Evolutionary conservation across 768 basidiomycete genomes (phyloP).

Genomic region (Agaricus bisporus): DNA sequence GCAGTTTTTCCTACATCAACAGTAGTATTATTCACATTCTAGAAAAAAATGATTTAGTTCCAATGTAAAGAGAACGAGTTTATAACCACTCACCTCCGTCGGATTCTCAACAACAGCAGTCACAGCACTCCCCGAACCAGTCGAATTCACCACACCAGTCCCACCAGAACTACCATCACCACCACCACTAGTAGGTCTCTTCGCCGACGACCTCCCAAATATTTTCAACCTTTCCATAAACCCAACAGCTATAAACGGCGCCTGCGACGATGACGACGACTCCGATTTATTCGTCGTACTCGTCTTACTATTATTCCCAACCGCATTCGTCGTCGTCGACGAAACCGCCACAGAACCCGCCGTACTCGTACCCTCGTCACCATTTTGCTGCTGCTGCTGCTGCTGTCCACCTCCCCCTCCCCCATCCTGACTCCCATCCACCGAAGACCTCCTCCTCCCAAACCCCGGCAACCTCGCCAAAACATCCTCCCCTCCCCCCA

Average conservation of each 20-base stretch:
- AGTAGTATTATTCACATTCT: background rate
- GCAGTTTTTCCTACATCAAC: constrained; percentile 38
- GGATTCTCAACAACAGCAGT: constrained; percentile 17
- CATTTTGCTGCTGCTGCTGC: constrained; percentile 23
- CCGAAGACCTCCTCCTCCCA: constrained; percentile 16
- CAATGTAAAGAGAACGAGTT: background rate
- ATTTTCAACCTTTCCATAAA: constrained; percentile 78
- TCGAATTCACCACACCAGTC: constrained; percentile 16
- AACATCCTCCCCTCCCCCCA: background rate
- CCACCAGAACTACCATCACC: background rate
- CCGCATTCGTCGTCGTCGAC: background rate
- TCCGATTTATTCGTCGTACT: constrained; percentile 20
- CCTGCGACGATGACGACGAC: constrained; percentile 38
- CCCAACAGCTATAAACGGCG: constrained; percentile 49
- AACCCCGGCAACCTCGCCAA: background rate
- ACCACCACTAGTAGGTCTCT: constrained; percentile 28
- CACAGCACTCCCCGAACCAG: constrained; percentile 18
- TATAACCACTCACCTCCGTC: constrained; percentile 20
- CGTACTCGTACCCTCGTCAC: constrained; percentile 15
- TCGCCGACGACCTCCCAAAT: constrained; percentile 56
- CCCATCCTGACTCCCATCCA: constrained; percentile 39
- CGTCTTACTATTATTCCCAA: background rate
- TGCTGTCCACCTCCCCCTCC: constrained; percentile 40
- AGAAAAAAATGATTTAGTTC: background rate
- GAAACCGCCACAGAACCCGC: background rate